These are phyloP conservation scores for Pythium dissotocum DNA, from an alignment of 352 stramenopile genomes.

Conservation along the genomic window DNA sequence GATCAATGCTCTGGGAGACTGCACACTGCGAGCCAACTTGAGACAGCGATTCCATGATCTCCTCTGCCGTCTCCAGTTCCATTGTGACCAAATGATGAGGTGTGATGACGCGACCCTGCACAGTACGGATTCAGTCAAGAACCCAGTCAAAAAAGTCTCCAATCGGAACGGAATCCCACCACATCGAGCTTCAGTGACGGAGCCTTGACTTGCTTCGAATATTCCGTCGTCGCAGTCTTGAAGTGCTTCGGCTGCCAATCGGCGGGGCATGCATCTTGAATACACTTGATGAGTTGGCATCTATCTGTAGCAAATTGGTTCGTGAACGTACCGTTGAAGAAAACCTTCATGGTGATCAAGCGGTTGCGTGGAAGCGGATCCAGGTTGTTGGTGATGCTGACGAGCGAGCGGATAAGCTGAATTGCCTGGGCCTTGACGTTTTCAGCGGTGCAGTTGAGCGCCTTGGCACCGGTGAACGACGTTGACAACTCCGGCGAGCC, in stretches of 20 bases:
- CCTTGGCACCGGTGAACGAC: constrained; percentile 31
- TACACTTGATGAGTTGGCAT: neutral
- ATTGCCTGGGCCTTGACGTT: constrained; percentile 45
- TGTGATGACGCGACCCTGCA: constrained; percentile 36
- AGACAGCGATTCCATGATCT: constrained; percentile 22
- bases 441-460: constrained; percentile 34
- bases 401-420: constrained; percentile 45
- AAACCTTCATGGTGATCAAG: constrained; percentile 45
- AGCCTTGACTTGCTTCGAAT: constrained; percentile 20
- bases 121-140: neutral
- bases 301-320: neutral
- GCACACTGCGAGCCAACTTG: constrained; percentile 9
- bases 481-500: constrained; percentile 31
- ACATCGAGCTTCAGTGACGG: constrained; percentile 35
- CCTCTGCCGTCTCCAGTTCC: constrained; percentile 35
- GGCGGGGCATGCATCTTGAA: constrained; percentile 24
- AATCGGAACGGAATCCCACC: constrained; percentile 12
- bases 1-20: neutral
- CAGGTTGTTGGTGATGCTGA: constrained; percentile 45
- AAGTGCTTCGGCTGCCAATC: constrained; percentile 46
- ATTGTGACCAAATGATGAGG: constrained; percentile 39
- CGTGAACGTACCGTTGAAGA: constrained; percentile 35
- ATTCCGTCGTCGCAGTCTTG: constrained; percentile 13
- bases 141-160: too few species aligned
- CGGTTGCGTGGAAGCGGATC: constrained; percentile 38